Evolutionary conservation across 495 filamentous ascomycete species (phyloP).

Genomic region (Neurospora sp.): DNA sequence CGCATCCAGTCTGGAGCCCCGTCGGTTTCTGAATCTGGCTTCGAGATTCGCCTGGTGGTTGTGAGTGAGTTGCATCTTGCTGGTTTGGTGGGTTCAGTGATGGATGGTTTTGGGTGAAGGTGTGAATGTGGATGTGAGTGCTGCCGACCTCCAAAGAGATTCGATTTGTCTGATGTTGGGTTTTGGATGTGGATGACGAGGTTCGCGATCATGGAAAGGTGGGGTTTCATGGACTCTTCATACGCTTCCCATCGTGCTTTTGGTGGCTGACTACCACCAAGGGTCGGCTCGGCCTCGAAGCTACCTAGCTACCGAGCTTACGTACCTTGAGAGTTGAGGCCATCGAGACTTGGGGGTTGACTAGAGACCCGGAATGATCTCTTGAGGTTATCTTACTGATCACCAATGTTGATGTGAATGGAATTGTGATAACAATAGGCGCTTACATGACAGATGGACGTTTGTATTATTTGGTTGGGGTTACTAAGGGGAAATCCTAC

Average conservation of each 20-base stretch:
- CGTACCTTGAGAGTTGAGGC: neutral
- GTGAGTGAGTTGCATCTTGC: neutral
- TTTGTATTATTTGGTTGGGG: neutral
- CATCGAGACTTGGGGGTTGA: no score
- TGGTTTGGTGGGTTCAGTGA: neutral
- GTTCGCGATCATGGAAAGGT: neutral
- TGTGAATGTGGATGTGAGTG: neutral
- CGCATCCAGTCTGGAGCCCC: neutral
- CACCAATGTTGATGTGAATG: no score
- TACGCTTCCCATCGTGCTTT: neutral
- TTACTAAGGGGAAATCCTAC: no score
- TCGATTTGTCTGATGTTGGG: neutral
- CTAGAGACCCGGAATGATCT: no score
- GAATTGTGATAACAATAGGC: no score
- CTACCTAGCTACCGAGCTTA: neutral
- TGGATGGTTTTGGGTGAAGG: neutral
- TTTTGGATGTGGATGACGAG: neutral
- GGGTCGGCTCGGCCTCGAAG: neutral
- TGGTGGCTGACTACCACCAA: neutral
- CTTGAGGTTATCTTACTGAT: no score
- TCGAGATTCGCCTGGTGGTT: neutral
- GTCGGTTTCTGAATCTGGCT: neutral
- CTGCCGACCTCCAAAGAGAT: neutral
- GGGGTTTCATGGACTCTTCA: neutral
- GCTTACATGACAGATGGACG: neutral